phyloP scores from a whole-genome alignment of 768 basidiomycete genomes.

The Chalciporus pseudorubinellus region DNA sequence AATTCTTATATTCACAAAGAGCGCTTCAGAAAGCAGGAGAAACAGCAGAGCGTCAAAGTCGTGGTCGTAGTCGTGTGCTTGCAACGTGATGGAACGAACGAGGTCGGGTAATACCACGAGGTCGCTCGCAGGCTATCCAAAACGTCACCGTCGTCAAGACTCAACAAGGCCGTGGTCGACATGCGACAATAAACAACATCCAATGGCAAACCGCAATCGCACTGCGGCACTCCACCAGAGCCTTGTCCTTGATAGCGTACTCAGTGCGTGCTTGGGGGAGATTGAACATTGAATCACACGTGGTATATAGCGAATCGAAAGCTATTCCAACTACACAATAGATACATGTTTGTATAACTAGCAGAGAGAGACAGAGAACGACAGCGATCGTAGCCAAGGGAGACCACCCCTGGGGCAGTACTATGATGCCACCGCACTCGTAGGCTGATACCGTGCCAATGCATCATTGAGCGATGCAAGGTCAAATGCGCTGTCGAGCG shows the following conservation, averaged over 20 bases:
- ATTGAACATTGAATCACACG: no score
- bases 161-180: background rate
- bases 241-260: background rate
- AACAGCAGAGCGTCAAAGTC: background rate
- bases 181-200: background rate
- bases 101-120: conserved; percentile 22
- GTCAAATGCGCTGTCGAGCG: conserved; percentile 20
- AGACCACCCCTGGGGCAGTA: conserved; percentile 3
- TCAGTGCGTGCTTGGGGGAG: no score
- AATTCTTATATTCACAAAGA: background rate
- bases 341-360: background rate
- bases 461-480: conserved; percentile 24
- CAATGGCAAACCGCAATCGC: background rate
- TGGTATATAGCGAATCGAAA: background rate
- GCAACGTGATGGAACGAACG: conserved; percentile 18
- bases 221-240: background rate
- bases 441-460: conserved; percentile 25
- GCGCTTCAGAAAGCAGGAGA: background rate
- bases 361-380: conserved; percentile 4
- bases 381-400: background rate
- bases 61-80: background rate
- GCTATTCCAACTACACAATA: background rate
- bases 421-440: conserved; percentile 10
- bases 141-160: background rate
- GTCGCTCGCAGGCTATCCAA: background rate